phyloP scores from a whole-genome alignment of 495 filamentous ascomycete species.

The Aspergillus panamensis region DNA sequence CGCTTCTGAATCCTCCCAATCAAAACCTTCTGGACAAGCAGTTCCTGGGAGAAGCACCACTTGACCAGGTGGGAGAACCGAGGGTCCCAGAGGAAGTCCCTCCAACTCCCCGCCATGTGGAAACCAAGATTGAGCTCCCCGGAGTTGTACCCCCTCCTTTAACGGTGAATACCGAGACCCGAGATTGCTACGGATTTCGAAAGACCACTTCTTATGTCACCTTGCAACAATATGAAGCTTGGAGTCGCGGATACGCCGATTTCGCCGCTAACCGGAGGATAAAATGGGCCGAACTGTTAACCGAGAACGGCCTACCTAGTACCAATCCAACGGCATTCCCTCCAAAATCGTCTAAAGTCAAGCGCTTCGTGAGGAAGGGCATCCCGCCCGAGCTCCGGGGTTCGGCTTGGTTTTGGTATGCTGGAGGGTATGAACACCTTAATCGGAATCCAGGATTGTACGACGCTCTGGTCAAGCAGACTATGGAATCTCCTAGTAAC shows the following conservation, averaged over 20 bases:
- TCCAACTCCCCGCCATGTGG: slow-evolving; percentile 24
- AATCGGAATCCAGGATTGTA: slow-evolving; percentile 73
- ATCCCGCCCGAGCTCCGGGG: slow-evolving; percentile 91
- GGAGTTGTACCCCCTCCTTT: slow-evolving; percentile 41
- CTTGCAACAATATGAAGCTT: slow-evolving; percentile 73
- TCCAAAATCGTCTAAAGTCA: slow-evolving; percentile 72
- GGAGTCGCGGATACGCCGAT: slow-evolving; percentile 67
- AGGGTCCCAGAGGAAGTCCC: slow-evolving; percentile 18
- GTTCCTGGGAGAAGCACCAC: slow-evolving; percentile 7
- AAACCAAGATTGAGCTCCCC: slow-evolving; percentile 42
- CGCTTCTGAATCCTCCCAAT: slow-evolving; percentile 20
- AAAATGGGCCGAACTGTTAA: slow-evolving; percentile 79
- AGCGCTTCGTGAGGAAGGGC: slow-evolving; percentile 90
- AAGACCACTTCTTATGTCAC: slow-evolving; percentile 81
- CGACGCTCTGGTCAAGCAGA: slow-evolving; percentile 58
- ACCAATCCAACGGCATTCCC: slow-evolving; percentile 76
- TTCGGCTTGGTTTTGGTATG: slow-evolving; percentile 95
- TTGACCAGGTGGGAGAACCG: slow-evolving; percentile 25
- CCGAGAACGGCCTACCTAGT: slow-evolving; percentile 69
- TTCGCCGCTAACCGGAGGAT: slow-evolving; percentile 64
- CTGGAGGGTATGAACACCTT: slow-evolving; percentile 77
- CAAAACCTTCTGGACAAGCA: slow-evolving; percentile 16
- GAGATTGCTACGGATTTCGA: slow-evolving; percentile 89
- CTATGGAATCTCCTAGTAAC: slow-evolving; percentile 58
- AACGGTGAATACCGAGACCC: slow-evolving; percentile 32